Conservation (phyloP, 2,329 filamentous ascomycete genomes). For the Penicillium sp. region DNA sequence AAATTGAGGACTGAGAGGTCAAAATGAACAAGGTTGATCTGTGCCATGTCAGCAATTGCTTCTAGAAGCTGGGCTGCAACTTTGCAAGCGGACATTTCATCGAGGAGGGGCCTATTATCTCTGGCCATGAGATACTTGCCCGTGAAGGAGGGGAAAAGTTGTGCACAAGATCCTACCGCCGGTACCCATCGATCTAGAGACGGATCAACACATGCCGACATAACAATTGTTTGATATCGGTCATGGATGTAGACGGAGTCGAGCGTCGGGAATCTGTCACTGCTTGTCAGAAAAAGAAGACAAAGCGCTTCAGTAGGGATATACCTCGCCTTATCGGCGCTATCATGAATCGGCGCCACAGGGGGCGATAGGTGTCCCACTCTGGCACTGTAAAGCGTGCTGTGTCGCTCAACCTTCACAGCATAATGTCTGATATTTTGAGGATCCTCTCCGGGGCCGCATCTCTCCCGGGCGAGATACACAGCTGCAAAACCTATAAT, state of each 20-base stretch:
- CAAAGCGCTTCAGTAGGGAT: conserved; percentile 30
- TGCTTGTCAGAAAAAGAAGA: conserved; percentile 24
- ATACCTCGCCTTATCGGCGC: conserved; percentile 7
- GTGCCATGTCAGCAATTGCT: conserved; percentile 27
- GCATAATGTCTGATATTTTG: conserved; percentile 16
- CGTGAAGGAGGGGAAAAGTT: conserved; percentile 10
- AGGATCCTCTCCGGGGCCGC: background rate
- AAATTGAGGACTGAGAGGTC: conserved; percentile 34
- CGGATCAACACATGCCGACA: conserved; percentile 27
- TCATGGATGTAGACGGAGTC: conserved; percentile 31
- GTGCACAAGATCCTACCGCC: background rate
- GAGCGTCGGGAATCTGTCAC: conserved; percentile 28
- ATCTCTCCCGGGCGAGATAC: conserved; percentile 19
- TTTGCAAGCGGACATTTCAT: conserved; percentile 30
- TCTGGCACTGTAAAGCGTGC: conserved; percentile 1
- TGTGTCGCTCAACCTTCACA: conserved; percentile 23
- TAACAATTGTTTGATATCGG: conserved; percentile 26
- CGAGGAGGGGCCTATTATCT: conserved; percentile 19
- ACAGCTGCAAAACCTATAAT: conserved; percentile 21
- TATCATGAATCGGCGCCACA: conserved; percentile 9
- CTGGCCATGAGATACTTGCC: conserved; percentile 14
- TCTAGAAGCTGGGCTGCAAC: conserved; percentile 32
- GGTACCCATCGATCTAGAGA: background rate
- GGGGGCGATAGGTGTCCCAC: background rate
- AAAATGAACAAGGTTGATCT: conserved; percentile 29